Percentiles rank a stretch among this genome's conserved stretches.
phyloP scores from a whole-genome alignment of 1,139 yeast species.

The Debaryomyces fabryi region DNA sequence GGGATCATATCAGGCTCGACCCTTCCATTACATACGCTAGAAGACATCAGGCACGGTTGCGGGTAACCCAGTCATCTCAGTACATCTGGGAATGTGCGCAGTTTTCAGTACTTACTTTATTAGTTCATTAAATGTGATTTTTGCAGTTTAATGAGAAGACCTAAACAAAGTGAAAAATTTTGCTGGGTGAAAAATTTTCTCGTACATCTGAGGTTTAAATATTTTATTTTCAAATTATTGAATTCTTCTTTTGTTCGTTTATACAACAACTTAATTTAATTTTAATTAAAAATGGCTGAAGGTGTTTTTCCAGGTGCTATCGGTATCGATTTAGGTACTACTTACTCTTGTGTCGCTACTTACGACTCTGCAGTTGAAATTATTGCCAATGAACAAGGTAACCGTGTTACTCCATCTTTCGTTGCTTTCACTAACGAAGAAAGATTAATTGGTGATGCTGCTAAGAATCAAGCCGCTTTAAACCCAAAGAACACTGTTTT shows the following conservation, averaged over 20 bases:
- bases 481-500: conserved; percentile 96
- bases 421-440: conserved; percentile 97
- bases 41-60: conserved; percentile 2
- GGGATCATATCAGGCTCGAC: not conserved
- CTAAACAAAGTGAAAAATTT: conserved; percentile 11
- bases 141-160: conserved; percentile 9
- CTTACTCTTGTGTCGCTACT: conserved; percentile 98
- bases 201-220: conserved; percentile 8
- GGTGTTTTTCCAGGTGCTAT: conserved; percentile 99
- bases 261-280: conserved; percentile 14
- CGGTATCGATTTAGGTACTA: conserved; percentile 99
- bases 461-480: conserved; percentile 98
- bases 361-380: conserved; percentile 88
- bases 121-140: not conserved
- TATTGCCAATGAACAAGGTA: conserved; percentile 99
- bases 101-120: conserved; percentile 4
- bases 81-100: conserved; percentile 9
- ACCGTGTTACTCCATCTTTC: conserved; percentile 98
- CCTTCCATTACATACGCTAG: not conserved
- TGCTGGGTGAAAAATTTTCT: conserved; percentile 10
- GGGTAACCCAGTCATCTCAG: conserved; percentile 5
- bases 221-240: conserved; percentile 9
- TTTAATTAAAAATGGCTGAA: conserved; percentile 72
- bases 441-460: conserved; percentile 99
- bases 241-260: conserved; percentile 20